Evolutionary conservation across 2,329 filamentous ascomycete genomes (phyloP), one percentile per base, ranked within the genome.

Genomic region (Pseudogymnoascus verrucosus): DNA sequence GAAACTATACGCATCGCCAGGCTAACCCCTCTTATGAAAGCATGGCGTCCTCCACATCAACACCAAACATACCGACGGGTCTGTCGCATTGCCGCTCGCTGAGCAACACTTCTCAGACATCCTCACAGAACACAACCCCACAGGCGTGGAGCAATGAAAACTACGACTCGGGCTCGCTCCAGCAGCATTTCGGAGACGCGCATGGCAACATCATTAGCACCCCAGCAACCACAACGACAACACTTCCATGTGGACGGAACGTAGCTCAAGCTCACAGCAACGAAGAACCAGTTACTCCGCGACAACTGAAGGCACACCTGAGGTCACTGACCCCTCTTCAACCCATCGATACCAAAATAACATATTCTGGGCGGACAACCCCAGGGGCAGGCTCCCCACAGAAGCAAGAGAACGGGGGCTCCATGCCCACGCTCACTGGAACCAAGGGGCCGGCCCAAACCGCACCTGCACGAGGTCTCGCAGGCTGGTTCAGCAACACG

Each of bases 281-380:
- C 44, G 44, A 51, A 28, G 44, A 51, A 5, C 44, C 7, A n/a
- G 42, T 44, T 44, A 51, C 44, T 26, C 44, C 44, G 14, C 44
- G 44, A 51, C 44, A 51, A 26, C 44, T 51, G n/a, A 51, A 51
- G 23, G 44, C 44, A 51, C 44, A 51, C 44, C 21, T 51, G 12
- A 51, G 44, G 44, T 51, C 44, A 51, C 44, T 51, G 44, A 51
- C 44, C 7, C 44, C 44, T 23, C 44, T 51, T n/a, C 44, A 51
- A 26, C 44, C 21, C 21, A 51, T 51, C 44, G 44, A 51, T 51
- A 51, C 44, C 44, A 28, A 51, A 5, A 51, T 26, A 26, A 51
- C 44, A 51, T 51, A 51, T 51, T 51, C 44, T 28, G 44, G 3
- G 44, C 12, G 21, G 21, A 26, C 44, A 51, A 51, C 44, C 44